Base-by-base conservation (phyloP, 345 rosid species). In the Barbarea vulgaris region DNA sequence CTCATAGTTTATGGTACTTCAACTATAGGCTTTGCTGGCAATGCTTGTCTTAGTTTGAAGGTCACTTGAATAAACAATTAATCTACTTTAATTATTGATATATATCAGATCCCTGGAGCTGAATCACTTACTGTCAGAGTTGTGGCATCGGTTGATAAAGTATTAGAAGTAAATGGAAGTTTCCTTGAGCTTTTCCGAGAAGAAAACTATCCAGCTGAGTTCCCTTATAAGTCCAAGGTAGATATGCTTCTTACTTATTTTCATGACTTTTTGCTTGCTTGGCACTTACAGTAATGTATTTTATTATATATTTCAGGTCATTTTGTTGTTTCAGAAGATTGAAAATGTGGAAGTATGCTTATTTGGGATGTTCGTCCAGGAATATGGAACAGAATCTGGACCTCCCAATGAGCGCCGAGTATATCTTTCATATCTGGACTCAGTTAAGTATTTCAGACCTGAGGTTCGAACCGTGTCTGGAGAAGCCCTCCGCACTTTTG, bases 331-430 rank as follows among this genome's bases (percentile, higher is more conserved):
- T 83, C 98, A 93, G 82, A 88, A 91, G 90, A 93, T 91, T 77
- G 97, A 93, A 79, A 93, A 93, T 15, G 98, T 91, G 28, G 98
- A 93, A 80, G 98, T 93, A 14, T 91, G 97, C 82, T 69, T 93
- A 21, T 93, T 93, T 76, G 96, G 98, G 64, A 91, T 93, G 98
- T 93, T 89, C 68, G 96, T 93, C 67, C 98, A 93, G 76, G 98
- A 93, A 84, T 93, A 85, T 77, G 98, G 98, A 73, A 80, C 96
- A 60, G 90, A 91, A 74, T 79, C 83, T 66, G 84, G 81, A 53
- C 84, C 84, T 81, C 96, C 98, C 70, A 91, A 93, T 85, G 90
- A 89, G 64, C 89, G 98, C 1, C 90, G 97, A 17, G 97, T 93
- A 15, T 91, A 93, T 82, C 85, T 93, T 21, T 93, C 98, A 0